Percentiles rank a stretch among this genome's conserved stretches.
Conservation (phyloP, 2,329 filamentous ascomycete genomes). For the Fusarium caatingaense region DNA sequence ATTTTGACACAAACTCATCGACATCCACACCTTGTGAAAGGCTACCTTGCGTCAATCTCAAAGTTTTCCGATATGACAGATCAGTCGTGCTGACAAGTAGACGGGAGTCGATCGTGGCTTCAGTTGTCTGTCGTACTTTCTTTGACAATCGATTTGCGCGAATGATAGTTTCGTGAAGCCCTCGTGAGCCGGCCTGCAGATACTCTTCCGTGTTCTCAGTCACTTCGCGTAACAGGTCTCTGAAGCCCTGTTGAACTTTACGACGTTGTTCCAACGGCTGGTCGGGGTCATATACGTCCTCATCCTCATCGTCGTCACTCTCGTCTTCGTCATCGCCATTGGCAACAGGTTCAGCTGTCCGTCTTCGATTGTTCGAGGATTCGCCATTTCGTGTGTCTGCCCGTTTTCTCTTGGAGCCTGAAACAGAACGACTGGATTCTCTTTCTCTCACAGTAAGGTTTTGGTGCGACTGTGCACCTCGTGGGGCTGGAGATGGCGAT, state of each 20-base stretch:
- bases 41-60: slow-evolving; percentile 79
- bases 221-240: slow-evolving; percentile 70
- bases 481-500: slow-evolving; percentile 38
- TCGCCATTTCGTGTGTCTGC: slow-evolving; percentile 41
- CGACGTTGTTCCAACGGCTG: slow-evolving; percentile 81
- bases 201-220: slow-evolving; percentile 80
- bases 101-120: slow-evolving; percentile 91
- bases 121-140: slow-evolving; percentile 85
- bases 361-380: slow-evolving; percentile 40
- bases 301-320: slow-evolving; percentile 12
- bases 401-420: slow-evolving; percentile 51
- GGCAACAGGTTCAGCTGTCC: slow-evolving; percentile 40
- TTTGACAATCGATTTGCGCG: slow-evolving; percentile 73
- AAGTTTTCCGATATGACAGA: slow-evolving; percentile 80
- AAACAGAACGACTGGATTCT: slow-evolving; percentile 34
- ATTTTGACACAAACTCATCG: slow-evolving; percentile 92
- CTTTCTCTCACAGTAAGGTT: slow-evolving; percentile 45
- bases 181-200: slow-evolving; percentile 71
- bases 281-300: slow-evolving; percentile 79
- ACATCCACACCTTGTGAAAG: slow-evolving; percentile 82
- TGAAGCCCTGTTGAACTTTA: slow-evolving; percentile 73
- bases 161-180: slow-evolving; percentile 73
- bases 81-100: slow-evolving; percentile 85
- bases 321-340: slow-evolving; percentile 34
- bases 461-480: slow-evolving; percentile 35